Conservation (phyloP, 2,329 filamentous ascomycete species). For the Fusarium robinianum region DNA sequence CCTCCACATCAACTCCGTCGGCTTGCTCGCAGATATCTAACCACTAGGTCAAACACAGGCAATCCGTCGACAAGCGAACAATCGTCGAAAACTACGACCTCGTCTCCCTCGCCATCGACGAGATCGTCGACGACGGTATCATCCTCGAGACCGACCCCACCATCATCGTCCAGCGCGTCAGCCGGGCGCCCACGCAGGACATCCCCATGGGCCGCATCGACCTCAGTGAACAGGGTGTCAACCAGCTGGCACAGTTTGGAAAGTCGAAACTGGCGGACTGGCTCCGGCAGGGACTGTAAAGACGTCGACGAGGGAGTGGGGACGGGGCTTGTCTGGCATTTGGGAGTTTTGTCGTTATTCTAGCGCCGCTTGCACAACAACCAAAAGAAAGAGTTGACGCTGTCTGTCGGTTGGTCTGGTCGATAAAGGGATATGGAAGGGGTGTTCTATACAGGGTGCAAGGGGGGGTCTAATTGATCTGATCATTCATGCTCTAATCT, state of each 20-base stretch:
- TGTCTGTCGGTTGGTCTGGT: conserved; percentile 31
- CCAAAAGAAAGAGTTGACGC: conserved; percentile 26
- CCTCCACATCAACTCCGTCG: background rate
- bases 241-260: conserved; percentile 92
- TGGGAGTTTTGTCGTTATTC: conserved; percentile 37
- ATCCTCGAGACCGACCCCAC: conserved; percentile 97
- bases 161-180: conserved; percentile 89
- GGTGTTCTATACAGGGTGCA: conserved; percentile 33
- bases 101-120: conserved; percentile 90
- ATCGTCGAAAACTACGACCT: conserved; percentile 99
- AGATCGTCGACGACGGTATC: conserved; percentile 93
- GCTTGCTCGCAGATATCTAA: conserved; percentile 9
- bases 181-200: conserved; percentile 88
- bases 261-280: conserved; percentile 90
- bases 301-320: conserved; percentile 3
- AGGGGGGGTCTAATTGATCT: conserved; percentile 38
- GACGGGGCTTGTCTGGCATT: conserved; percentile 20
- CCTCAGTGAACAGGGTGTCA: conserved; percentile 90
- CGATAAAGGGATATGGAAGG: conserved; percentile 24
- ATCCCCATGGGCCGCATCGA: conserved; percentile 93
- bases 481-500: conserved; percentile 55
- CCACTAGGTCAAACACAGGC: conserved; percentile 55
- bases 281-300: conserved; percentile 79
- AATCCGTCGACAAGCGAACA: conserved; percentile 95
- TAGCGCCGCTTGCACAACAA: conserved; percentile 37